Evolutionary conservation across 169 alveolate genomes (phyloP).

Genomic region (Sarcocystis neurona): DNA sequence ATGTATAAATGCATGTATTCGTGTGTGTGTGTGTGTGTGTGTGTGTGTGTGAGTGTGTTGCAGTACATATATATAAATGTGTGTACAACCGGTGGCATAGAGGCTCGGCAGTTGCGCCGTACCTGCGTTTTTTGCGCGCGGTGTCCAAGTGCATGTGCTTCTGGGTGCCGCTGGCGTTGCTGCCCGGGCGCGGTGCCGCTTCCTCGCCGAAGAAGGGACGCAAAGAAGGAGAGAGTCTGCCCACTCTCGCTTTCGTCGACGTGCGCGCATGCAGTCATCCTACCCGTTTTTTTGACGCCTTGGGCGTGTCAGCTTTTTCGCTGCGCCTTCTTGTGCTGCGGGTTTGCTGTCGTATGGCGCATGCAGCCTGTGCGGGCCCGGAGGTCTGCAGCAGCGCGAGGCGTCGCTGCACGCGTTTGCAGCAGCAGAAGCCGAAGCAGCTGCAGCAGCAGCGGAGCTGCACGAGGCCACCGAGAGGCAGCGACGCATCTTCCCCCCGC

Average conservation of each 20-base stretch:
- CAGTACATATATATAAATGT: neutral
- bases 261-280: neutral
- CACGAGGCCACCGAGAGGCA: slow-evolving; percentile 38
- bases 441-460: slow-evolving; percentile 26
- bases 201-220: neutral
- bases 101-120: neutral
- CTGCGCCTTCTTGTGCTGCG: neutral
- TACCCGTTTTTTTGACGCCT: neutral
- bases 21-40: neutral
- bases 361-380: slow-evolving; percentile 48
- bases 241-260: neutral
- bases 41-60: neutral
- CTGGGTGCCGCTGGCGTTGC: no score
- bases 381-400: slow-evolving; percentile 40
- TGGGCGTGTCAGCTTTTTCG: neutral
- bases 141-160: no score
- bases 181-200: no score
- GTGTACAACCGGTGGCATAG: neutral
- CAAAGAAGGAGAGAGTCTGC: no score
- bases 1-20: neutral
- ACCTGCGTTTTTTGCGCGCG: no score
- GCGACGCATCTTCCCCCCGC: slow-evolving; percentile 78
- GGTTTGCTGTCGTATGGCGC: neutral
- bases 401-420: slow-evolving; percentile 18
- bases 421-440: neutral